These are phyloP conservation scores for Tolypocladium endophyticum DNA, from an alignment of 2,329 filamentous ascomycete species.

Conservation along the genomic window DNA sequence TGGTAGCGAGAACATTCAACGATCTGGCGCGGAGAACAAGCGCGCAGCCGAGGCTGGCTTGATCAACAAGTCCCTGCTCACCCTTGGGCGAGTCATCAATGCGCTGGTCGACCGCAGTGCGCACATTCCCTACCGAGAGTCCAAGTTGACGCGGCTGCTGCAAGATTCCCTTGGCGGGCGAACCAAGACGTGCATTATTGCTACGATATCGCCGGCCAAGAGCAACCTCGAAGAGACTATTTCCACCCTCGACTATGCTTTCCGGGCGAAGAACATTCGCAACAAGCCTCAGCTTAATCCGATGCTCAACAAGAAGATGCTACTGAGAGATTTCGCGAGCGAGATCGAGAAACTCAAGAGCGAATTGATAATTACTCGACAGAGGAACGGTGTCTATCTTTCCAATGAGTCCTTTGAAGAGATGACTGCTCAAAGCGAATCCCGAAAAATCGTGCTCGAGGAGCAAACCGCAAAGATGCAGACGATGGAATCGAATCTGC, in stretches of 20 bases:
- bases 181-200: slow-evolving; percentile 98
- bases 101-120: slow-evolving; percentile 81
- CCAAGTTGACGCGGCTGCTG: slow-evolving; percentile 84
- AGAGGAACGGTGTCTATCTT: slow-evolving; percentile 91
- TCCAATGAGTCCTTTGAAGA: slow-evolving; percentile 84
- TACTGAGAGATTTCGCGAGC: slow-evolving; percentile 77
- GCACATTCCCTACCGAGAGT: slow-evolving; percentile 89
- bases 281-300: slow-evolving; percentile 97
- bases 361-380: slow-evolving; percentile 83
- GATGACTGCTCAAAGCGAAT: slow-evolving; percentile 85
- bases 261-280: slow-evolving; percentile 94
- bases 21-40: slow-evolving; percentile 96
- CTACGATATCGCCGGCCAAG: slow-evolving; percentile 87
- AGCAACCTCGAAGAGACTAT: slow-evolving; percentile 97
- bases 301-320: slow-evolving; percentile 82
- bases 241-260: slow-evolving; percentile 94
- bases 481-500: slow-evolving; percentile 79
- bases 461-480: slow-evolving; percentile 90
- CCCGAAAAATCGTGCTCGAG: slow-evolving; percentile 78
- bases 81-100: slow-evolving; percentile 92
- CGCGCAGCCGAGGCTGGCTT: slow-evolving; percentile 88
- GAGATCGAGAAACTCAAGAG: slow-evolving; percentile 94
- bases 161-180: slow-evolving; percentile 94
- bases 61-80: slow-evolving; percentile 96
- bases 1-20: slow-evolving; percentile 94